Evolutionary conservation across 805 yeast species (phyloP).

Genomic region (Saccharomyces mikatae): DNA sequence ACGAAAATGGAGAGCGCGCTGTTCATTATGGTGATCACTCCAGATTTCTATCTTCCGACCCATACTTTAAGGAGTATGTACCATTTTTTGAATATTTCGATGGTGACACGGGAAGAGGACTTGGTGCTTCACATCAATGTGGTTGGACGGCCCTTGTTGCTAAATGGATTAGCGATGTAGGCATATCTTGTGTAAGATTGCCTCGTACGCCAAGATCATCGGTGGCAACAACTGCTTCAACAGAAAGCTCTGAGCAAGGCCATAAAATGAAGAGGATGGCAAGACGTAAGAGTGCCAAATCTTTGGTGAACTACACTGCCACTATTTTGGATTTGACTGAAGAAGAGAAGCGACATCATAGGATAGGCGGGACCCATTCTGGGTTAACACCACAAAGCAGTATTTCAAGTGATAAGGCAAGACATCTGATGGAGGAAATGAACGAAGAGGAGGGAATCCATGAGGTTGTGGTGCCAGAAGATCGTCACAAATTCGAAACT

Average conservation of each 20-base stretch:
- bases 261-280: conserved; percentile 31
- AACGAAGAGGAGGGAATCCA: conserved; percentile 3
- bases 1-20: conserved; percentile 62
- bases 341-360: conserved; percentile 39
- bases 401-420: conserved; percentile 7
- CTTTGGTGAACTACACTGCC: conserved; percentile 59
- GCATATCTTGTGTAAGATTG: conserved; percentile 43
- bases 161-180: conserved; percentile 85
- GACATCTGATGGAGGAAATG: conserved; percentile 5
- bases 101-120: conserved; percentile 90
- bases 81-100: conserved; percentile 86
- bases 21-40: conserved; percentile 64
- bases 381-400: conserved; percentile 22
- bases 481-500: conserved; percentile 4
- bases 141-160: conserved; percentile 96
- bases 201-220: conserved; percentile 27
- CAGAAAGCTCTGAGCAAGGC: conserved; percentile 5
- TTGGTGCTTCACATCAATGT: conserved; percentile 90
- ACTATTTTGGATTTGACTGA: conserved; percentile 59
- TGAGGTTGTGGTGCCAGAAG: neutral
- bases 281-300: conserved; percentile 69
- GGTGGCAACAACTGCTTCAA: conserved; percentile 9
- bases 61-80: conserved; percentile 63
- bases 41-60: conserved; percentile 55
- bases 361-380: conserved; percentile 17